Conservation (phyloP, 2,329 filamentous ascomycete genomes). For the Fusarium sp. region DNA sequence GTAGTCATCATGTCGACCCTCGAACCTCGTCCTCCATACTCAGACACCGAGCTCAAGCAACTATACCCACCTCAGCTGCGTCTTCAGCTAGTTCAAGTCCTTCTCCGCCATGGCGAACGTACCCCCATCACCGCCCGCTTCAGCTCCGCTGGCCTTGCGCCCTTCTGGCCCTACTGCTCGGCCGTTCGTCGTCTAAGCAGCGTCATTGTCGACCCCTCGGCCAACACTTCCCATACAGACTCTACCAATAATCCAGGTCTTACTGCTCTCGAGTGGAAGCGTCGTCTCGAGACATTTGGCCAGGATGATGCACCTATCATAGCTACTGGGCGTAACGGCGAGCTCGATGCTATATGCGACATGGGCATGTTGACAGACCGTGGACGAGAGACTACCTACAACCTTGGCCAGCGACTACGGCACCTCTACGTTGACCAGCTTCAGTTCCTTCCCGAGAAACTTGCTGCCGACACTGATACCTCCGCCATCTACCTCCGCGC, state of each 20-base stretch:
- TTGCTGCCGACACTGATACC: constrained; percentile 63
- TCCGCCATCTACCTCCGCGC: constrained; percentile 78
- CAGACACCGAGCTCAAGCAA: constrained; percentile 78
- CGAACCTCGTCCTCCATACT: constrained; percentile 79
- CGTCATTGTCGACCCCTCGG: constrained; percentile 58
- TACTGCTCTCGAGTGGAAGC: constrained; percentile 68
- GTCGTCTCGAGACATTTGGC: constrained; percentile 86
- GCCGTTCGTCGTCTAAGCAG: constrained; percentile 75
- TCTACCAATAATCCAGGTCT: constrained; percentile 48
- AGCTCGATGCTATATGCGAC: constrained; percentile 85
- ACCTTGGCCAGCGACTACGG: constrained; percentile 74
- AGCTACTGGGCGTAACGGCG: constrained; percentile 72
- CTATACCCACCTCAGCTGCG: constrained; percentile 85
- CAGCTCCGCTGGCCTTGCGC: constrained; percentile 74
- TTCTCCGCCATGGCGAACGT: constrained; percentile 82
- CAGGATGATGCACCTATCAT: constrained; percentile 74
- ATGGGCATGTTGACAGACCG: constrained; percentile 80
- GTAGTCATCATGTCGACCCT: constrained; percentile 78
- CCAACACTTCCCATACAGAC: constrained; percentile 46
- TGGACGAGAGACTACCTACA: constrained; percentile 76
- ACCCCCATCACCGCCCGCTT: constrained; percentile 91
- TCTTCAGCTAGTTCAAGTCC: constrained; percentile 89
- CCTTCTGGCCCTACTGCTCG: constrained; percentile 91
- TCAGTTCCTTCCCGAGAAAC: constrained; percentile 71
- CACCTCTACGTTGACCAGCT: constrained; percentile 80